These are phyloP conservation scores for Aspergillus sp. DNA, from an alignment of 2,329 filamentous ascomycete genomes.

Conservation along the genomic window DNA sequence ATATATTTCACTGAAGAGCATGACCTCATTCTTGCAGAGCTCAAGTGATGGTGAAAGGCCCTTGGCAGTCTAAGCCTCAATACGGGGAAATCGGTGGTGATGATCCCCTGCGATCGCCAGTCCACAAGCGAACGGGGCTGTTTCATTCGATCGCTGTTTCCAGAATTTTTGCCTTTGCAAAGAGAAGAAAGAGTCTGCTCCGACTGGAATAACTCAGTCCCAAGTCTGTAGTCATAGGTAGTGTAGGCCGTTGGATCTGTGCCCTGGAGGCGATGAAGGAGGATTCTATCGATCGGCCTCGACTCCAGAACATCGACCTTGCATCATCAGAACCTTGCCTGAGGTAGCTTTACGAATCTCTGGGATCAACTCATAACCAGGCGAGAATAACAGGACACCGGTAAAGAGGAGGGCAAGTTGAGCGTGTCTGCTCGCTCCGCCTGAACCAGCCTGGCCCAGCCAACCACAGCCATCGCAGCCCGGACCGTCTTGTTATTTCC, in stretches of 20 bases:
- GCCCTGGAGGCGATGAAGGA: not conserved
- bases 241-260: not conserved
- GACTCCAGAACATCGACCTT: not conserved
- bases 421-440: not conserved
- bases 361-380: not conserved
- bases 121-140: not conserved
- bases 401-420: not conserved
- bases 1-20: not conserved
- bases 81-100: not conserved
- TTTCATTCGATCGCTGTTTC: not conserved
- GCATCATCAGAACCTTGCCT: not conserved
- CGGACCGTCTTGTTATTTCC: constrained; percentile 12
- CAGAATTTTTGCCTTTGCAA: not conserved
- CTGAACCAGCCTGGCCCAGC: not conserved
- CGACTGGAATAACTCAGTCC: too few relatives aligned
- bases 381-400: not conserved
- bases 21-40: constrained; percentile 1
- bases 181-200: not conserved
- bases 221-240: too few relatives aligned
- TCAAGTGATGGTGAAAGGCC: not conserved
- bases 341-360: not conserved
- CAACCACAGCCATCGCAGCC: constrained; percentile 9
- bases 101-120: constrained; percentile 2
- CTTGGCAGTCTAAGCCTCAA: constrained; percentile 3
- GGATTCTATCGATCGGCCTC: not conserved